Conservation (phyloP, 148 eudicot species). For the Rhododendron williamsianum region DNA sequence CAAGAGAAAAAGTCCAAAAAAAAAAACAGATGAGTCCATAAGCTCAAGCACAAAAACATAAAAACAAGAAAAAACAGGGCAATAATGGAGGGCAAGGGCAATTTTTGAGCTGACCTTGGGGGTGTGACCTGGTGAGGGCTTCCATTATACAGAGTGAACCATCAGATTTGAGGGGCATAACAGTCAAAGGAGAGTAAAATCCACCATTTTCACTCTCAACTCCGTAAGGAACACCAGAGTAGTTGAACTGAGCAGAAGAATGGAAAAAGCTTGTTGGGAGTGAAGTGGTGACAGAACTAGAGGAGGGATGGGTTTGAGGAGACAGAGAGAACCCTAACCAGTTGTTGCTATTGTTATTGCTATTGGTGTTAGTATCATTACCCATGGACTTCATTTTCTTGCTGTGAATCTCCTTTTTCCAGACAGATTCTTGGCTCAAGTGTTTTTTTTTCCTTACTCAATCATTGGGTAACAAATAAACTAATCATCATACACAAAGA, state of each 20-base stretch:
- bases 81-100: background rate
- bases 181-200: conserved; percentile 41
- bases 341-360: conserved; percentile 20
- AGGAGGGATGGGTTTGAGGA: conserved; percentile 23
- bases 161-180: conserved; percentile 90
- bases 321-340: conserved; percentile 49
- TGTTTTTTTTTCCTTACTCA: conserved; percentile 5
- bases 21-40: background rate
- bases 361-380: conserved; percentile 26
- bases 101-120: conserved; percentile 43
- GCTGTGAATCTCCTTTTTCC: conserved; percentile 2
- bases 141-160: conserved; percentile 78
- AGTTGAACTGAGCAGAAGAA: conserved; percentile 29
- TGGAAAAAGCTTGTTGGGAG: conserved; percentile 27
- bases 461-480: conserved; percentile 31
- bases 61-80: background rate
- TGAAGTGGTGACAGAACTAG: conserved; percentile 21
- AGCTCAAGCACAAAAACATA: background rate
- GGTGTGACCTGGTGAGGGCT: conserved; percentile 37
- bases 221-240: conserved; percentile 36
- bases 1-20: background rate
- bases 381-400: conserved; percentile 49
- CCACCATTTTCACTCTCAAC: conserved; percentile 38
- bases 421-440: background rate
- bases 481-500: conserved; percentile 14